Percentiles rank a stretch among this genome's conserved stretches.
Conservation (phyloP, 441 rosid genomes). For the Euphorbia schlechtendalii region DNA sequence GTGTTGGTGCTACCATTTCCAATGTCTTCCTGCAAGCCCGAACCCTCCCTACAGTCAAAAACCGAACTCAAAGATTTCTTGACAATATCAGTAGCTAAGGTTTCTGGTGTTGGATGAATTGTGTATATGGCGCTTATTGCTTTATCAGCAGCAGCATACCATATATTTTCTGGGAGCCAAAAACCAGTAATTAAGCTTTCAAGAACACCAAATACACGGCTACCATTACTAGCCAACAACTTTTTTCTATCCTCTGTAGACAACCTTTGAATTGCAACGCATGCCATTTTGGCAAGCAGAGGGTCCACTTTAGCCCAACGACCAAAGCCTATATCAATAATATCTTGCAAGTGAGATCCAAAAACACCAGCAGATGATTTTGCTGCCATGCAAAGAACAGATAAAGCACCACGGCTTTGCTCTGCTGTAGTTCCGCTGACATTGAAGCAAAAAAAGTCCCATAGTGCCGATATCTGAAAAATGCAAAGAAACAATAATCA, state of each 20-base stretch:
- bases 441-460: conserved; percentile 98
- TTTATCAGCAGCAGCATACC: conserved; percentile 92
- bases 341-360: conserved; percentile 87
- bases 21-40: conserved; percentile 39
- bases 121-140: conserved; percentile 75
- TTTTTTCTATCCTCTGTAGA: conserved; percentile 77
- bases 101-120: conserved; percentile 92
- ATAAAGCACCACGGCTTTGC: conserved; percentile 91
- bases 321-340: conserved; percentile 97
- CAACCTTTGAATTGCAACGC: conserved; percentile 85
- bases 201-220: conserved; percentile 62
- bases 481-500: neutral
- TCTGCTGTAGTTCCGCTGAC: conserved; percentile 81
- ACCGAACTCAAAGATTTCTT: conserved; percentile 62
- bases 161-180: conserved; percentile 88
- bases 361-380: conserved; percentile 71
- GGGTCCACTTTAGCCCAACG: conserved; percentile 99
- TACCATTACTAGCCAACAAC: conserved; percentile 64
- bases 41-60: conserved; percentile 44
- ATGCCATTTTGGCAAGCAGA: conserved; percentile 90
- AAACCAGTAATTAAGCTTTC: conserved; percentile 76
- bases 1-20: conserved; percentile 24
- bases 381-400: conserved; percentile 97
- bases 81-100: conserved; percentile 57
- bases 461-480: conserved; percentile 78